Conservation (phyloP, 805 yeast genomes). For the Wickerhamiella kurtzmanii region DNA sequence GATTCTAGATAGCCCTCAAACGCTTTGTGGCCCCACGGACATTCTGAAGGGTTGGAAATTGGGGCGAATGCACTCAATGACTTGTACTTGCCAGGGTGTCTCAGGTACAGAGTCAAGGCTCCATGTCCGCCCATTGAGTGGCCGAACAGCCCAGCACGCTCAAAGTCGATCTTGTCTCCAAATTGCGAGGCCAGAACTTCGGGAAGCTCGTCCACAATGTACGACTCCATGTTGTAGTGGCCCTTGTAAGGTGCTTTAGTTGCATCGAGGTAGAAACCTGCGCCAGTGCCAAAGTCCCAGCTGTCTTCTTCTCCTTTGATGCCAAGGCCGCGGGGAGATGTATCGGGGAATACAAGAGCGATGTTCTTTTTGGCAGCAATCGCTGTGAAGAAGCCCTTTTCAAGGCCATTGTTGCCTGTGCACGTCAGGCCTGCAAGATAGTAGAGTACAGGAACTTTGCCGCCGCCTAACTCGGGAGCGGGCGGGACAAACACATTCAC, state of each 20-base stretch:
- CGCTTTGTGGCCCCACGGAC: conserved; percentile 83
- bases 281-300: conserved; percentile 90
- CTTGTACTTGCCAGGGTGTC: conserved; percentile 57
- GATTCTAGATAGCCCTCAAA: conserved; percentile 58
- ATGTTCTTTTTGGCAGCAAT: conserved; percentile 65
- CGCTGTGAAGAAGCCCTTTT: conserved; percentile 72
- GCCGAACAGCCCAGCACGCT: conserved; percentile 67
- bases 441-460: conserved; percentile 53
- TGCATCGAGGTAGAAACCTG: conserved; percentile 88
- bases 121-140: conserved; percentile 99
- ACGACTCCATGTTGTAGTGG: conserved; percentile 77
- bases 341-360: conserved; percentile 87
- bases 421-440: conserved; percentile 87
- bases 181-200: conserved; percentile 23
- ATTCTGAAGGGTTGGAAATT: conserved; percentile 59
- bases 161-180: conserved; percentile 36
- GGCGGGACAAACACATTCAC: conserved; percentile 75
- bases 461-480: conserved; percentile 24
- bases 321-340: conserved; percentile 81
- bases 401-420: conserved; percentile 84
- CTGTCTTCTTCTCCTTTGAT: conserved; percentile 68
- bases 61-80: conserved; percentile 88
- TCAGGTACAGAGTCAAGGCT: conserved; percentile 57
- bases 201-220: conserved; percentile 64
- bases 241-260: conserved; percentile 54